Base-by-base conservation (phyloP, 345 rosid genomes). In the Citrus mangshanensis region DNA sequence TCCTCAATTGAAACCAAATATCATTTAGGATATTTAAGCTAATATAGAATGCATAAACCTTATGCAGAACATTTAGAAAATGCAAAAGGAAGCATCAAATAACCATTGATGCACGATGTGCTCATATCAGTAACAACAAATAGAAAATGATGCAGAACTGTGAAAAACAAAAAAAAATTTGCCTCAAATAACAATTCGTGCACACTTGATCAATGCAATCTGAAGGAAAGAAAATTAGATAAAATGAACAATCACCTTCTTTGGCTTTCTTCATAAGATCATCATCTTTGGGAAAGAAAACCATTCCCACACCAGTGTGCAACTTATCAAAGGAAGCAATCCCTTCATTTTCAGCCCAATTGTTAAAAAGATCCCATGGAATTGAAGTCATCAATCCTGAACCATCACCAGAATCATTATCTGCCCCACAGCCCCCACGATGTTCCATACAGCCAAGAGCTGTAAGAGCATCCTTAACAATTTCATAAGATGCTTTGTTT, bases 401-500 rank as follows among this genome's bases (percentile, higher is more conserved):
- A 61, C 99, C 99, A 83, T 96, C 99, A 80, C 99, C 98, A 68
- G 98, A 96, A 86, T 93, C 97, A 85, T 94, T 94, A 81, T 96
- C 99, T 70, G 99, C 93, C 78, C 99, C 99, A 86, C 99, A 96
- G 30, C 99, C 98, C 28, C 99, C 99, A 78, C 99, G 97, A 81
- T 96, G 99, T 82, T 96, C 97, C 99, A 96, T 96, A 85, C 99
- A 96, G 42, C 97, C 93, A 77, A 96, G 98, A 77, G 98, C 98
- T 34, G 81, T 78, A 79, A 96, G 97, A 72, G 98, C 98, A 88
- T 94, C 95, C 70, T 86, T 83, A 65, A 93, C 86, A 40, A 92
- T 90, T 84, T 85, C 87, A 90, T 91, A 93, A 56, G 97, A 94
- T 74, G 95, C 89, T 80, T 87, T 94, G 74, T 94, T 96, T 68